Base-by-base conservation (phyloP, 805 yeast species). In the Schizosaccharomyces cryophilus region DNA sequence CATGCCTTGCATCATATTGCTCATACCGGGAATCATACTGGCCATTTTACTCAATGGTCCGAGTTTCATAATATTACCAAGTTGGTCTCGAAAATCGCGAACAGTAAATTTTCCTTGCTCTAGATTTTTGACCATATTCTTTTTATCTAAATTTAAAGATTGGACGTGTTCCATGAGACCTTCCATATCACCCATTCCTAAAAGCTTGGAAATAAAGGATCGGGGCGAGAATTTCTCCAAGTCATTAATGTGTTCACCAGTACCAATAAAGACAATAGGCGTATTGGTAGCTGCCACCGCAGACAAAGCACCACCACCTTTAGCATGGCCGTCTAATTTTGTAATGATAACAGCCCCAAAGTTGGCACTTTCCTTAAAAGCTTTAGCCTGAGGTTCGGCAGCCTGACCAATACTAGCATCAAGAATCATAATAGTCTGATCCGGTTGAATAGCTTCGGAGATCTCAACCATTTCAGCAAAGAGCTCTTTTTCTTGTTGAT, bases 391-490 rank as follows among this genome's bases (percentile, higher is more conserved):
- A 6, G 84, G 78, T 74, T 90, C 96, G 1, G 98, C 98, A 13
- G 97, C 96, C 73, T 90, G 98, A 69, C 98, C 98, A 65, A 90
- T 90, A 1, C 96, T 82, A 0, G 96, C 97, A 71, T 90, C 98
- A 70, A 90, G 77, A 47, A 90, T 97, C 97, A 90, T 87, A 63
- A 90, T 86, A 1, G 98, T 93, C 71, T 93, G 96, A 64, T 87
- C 81, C n/a, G 98, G 98, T 61, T 79, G 76, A 55, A 93, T 88
- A 11, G 88, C 87, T 63, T 82, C 82, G 56, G 90, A 82, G 63
- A 90, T 90, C 72, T 93, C 95, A 38, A 88, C 77, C 98, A 90
- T 90, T 74, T 90, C 98, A 64, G 83, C 83, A 69, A 90, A 90
- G 67, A 90, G 77, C 63, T 85, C 93, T 66, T 81, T 80, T 71